Conservation (phyloP, 2,329 filamentous ascomycete genomes). For the Fusarium gaditjirri region DNA sequence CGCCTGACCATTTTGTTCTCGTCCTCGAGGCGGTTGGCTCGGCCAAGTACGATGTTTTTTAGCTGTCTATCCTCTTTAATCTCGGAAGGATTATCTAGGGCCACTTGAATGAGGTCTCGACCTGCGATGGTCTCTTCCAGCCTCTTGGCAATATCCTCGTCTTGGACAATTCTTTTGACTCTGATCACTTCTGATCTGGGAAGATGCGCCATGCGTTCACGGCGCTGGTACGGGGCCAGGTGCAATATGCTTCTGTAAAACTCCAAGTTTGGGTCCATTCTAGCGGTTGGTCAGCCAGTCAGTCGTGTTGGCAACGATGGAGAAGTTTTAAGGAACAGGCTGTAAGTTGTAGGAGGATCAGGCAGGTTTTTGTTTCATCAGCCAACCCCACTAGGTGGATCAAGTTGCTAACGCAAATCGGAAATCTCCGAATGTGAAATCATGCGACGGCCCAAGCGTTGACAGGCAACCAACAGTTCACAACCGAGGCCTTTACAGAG, state of each 20-base stretch:
- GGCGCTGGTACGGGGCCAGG: not conserved
- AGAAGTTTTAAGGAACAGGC: too few relatives aligned
- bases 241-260: slow-evolving; percentile 16
- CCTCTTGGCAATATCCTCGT: not conserved
- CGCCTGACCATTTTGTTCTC: not conserved
- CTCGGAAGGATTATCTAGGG: slow-evolving; percentile 7
- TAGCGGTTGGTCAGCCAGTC: too few relatives aligned
- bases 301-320: too few relatives aligned
- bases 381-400: too few relatives aligned
- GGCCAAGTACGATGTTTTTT: slow-evolving; percentile 15
- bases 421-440: too few relatives aligned
- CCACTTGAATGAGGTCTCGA: slow-evolving; percentile 15
- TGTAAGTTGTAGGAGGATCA: too few relatives aligned
- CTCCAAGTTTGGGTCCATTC: slow-evolving; percentile 18
- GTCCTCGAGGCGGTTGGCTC: not conserved
- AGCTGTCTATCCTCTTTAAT: not conserved
- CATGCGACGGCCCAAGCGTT: too few relatives aligned
- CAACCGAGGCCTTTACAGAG: too few relatives aligned
- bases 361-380: too few relatives aligned
- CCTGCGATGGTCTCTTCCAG: slow-evolving; percentile 4
- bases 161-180: not conserved
- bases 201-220: slow-evolving; percentile 5
- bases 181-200: not conserved
- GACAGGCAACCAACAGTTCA: too few relatives aligned
- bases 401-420: too few relatives aligned